Evolutionary conservation across 495 filamentous ascomycete genomes (phyloP).

Genomic region (Aspergillus haitiensis): DNA sequence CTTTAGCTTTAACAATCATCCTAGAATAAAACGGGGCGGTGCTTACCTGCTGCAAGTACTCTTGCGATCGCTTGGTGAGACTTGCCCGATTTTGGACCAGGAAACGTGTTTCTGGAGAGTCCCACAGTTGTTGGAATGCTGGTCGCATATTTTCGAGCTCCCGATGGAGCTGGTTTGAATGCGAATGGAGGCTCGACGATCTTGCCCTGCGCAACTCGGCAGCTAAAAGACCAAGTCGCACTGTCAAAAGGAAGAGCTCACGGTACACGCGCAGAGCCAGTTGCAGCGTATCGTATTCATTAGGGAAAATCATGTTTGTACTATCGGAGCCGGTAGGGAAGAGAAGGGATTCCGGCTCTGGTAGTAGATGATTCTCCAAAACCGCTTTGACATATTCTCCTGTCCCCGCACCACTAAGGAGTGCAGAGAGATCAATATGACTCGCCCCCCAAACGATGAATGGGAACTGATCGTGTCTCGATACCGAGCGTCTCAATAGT

Average conservation of each 20-base stretch:
- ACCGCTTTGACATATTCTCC: slow-evolving; percentile 53
- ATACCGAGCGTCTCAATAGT: slow-evolving; percentile 45
- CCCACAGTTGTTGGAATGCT: slow-evolving; percentile 46
- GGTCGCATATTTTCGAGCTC: slow-evolving; percentile 37
- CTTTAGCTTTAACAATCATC: slow-evolving; percentile 13
- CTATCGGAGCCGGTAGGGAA: slow-evolving; percentile 30
- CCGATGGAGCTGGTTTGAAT: slow-evolving; percentile 25
- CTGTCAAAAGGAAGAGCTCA: slow-evolving; percentile 43
- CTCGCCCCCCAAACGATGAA: slow-evolving; percentile 58
- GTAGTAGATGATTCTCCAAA: slow-evolving; percentile 51
- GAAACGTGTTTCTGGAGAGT: slow-evolving; percentile 35
- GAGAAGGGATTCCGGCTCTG: slow-evolving; percentile 37
- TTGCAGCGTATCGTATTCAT: slow-evolving; percentile 40
- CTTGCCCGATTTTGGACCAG: slow-evolving; percentile 38
- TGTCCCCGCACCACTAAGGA: slow-evolving; percentile 53
- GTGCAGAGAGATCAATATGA: slow-evolving; percentile 56
- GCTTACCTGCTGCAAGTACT: slow-evolving; percentile 51
- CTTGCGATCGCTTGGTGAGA: slow-evolving; percentile 42
- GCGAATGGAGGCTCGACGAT: slow-evolving; percentile 14
- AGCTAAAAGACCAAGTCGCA: slow-evolving; percentile 44
- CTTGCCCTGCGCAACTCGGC: slow-evolving; percentile 37
- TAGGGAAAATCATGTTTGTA: slow-evolving; percentile 36
- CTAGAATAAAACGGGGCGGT: slow-evolving; percentile 1
- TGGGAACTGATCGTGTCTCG: slow-evolving; percentile 49
- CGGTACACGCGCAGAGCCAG: slow-evolving; percentile 47